These are phyloP conservation scores for Taiozyma onychis DNA, from an alignment of 1,139 yeast genomes.

Conservation along the genomic window DNA sequence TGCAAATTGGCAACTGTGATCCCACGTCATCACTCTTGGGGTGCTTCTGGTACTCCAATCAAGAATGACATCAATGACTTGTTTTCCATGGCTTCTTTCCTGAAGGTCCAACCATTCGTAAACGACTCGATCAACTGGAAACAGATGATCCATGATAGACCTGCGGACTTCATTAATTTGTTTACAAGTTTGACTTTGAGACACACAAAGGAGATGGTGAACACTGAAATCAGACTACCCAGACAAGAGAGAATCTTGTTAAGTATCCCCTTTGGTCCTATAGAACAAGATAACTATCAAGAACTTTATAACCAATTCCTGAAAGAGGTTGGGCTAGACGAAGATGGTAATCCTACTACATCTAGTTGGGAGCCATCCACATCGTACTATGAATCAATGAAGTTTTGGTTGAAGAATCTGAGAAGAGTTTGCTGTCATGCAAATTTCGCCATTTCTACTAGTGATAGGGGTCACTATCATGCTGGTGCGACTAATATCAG, in stretches of 20 bases:
- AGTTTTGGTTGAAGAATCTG: constrained; percentile 60
- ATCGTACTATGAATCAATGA: constrained; percentile 40
- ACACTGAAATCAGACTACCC: constrained; percentile 70
- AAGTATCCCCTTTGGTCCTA: constrained; percentile 67
- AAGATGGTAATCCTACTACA: constrained; percentile 47
- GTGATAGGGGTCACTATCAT: neutral
- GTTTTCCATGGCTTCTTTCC: constrained; percentile 61
- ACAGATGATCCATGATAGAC: constrained; percentile 19
- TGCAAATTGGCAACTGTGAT: constrained; percentile 75
- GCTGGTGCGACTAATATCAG: constrained; percentile 6
- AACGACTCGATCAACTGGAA: constrained; percentile 29
- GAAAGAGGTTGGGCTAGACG: constrained; percentile 50
- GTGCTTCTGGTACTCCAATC: constrained; percentile 93
- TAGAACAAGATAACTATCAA: constrained; percentile 80
- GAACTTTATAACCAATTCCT: constrained; percentile 58
- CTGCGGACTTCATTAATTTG: constrained; percentile 39
- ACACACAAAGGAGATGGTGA: constrained; percentile 82
- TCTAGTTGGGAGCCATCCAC: constrained; percentile 48
- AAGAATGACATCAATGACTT: constrained; percentile 61
- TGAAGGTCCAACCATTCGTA: constrained; percentile 62
- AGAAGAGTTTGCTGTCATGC: constrained; percentile 86
- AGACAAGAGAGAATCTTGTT: constrained; percentile 66
- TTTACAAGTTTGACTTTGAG: constrained; percentile 55
- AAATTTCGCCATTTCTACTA: constrained; percentile 42
- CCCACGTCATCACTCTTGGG: constrained; percentile 91